A percentile compares a stretch with the other conserved stretches of the same genome.
Evolutionary conservation across 495 filamentous ascomycete genomes (phyloP).

Genomic region (Aspergillus nanangensis): DNA sequence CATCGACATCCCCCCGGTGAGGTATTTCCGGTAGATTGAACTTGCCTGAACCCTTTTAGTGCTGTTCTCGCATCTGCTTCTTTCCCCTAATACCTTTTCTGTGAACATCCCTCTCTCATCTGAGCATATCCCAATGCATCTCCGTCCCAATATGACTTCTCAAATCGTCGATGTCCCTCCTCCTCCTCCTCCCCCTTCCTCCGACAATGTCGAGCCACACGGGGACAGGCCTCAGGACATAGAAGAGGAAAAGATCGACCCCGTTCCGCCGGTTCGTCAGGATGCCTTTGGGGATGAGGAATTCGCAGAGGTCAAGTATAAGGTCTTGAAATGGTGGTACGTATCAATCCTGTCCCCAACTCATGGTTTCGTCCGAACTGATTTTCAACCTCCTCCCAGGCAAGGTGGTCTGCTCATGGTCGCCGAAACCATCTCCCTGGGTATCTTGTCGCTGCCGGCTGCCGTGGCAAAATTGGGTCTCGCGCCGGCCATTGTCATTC

Average conservation of each 20-base stretch:
- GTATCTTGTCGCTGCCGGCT: conserved; percentile 52
- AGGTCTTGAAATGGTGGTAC: conserved; percentile 25
- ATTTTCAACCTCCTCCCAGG: background rate
- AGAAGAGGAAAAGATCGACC: background rate
- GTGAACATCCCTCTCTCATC: too few relatives aligned
- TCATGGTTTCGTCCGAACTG: background rate
- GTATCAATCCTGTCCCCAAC: background rate
- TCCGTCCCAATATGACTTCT: background rate
- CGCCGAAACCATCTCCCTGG: conserved; percentile 59
- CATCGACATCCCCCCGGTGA: too few relatives aligned
- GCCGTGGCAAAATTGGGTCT: conserved; percentile 54
- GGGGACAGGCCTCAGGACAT: background rate
- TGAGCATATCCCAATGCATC: too few relatives aligned
- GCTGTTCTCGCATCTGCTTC: too few relatives aligned
- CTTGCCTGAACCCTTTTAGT: too few relatives aligned
- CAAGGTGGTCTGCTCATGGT: conserved; percentile 41
- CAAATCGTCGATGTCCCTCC: background rate
- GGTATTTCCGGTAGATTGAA: too few relatives aligned
- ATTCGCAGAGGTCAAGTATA: conserved; percentile 23
- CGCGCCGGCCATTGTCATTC: conserved; percentile 52
- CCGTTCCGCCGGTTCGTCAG: background rate
- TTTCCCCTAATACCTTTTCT: too few relatives aligned
- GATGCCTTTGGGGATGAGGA: conserved; percentile 27
- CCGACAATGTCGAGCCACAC: background rate
- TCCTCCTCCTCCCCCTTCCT: too few relatives aligned